Evolutionary conservation across 2,329 filamentous ascomycete genomes (phyloP).

Genomic region (Chalaropsis thielavioides): DNA sequence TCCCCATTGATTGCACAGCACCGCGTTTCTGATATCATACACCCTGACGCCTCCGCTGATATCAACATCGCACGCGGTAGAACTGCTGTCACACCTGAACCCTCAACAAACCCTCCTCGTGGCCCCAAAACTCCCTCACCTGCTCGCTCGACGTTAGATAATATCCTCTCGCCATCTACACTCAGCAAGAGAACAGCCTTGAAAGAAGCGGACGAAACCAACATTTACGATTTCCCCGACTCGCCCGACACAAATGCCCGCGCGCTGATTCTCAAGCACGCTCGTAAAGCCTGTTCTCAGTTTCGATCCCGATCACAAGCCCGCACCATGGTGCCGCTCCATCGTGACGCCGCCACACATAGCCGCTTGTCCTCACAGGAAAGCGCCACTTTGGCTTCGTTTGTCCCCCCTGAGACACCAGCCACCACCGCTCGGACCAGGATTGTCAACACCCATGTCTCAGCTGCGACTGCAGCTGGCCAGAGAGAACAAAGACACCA

Average conservation of each 20-base stretch:
- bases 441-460: conserved; percentile 12
- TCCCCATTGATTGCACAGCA: neutral
- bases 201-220: neutral
- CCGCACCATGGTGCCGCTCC: neutral
- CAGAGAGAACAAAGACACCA: conserved; percentile 3
- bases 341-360: conserved; percentile 5
- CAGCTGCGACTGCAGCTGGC: conserved; percentile 1
- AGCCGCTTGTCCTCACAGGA: neutral
- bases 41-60: neutral
- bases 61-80: neutral
- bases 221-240: conserved; percentile 14
- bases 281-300: conserved; percentile 1
- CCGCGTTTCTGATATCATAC: neutral
- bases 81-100: neutral
- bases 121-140: neutral
- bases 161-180: conserved; percentile 3
- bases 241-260: conserved; percentile 12
- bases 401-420: conserved; percentile 16
- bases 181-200: neutral
- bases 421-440: conserved; percentile 16
- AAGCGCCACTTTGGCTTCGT: conserved; percentile 10
- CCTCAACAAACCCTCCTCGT: conserved; percentile 9
- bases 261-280: conserved; percentile 3
- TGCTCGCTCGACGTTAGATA: neutral
- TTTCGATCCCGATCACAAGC: neutral